A percentile compares a stretch with the other conserved stretches of the same genome.
Evolutionary conservation across 2,329 filamentous ascomycete genomes (phyloP).

Genomic region (Gliomastix tumulicola): DNA sequence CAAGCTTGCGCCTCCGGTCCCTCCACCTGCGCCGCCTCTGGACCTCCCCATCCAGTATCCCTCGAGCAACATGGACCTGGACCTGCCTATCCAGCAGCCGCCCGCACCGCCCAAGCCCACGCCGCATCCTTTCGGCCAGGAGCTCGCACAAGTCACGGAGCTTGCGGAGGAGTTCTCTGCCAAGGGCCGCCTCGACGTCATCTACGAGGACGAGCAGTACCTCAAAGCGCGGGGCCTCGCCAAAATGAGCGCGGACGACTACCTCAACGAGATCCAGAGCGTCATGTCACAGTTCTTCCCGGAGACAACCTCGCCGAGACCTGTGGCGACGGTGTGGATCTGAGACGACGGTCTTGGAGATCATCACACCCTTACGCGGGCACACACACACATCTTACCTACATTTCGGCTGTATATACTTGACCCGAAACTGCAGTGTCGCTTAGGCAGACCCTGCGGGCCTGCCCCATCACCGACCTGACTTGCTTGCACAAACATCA

Average conservation of each 20-base stretch:
- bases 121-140: slow-evolving; percentile 76
- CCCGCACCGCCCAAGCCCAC: slow-evolving; percentile 17
- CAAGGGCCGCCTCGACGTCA: slow-evolving; percentile 48
- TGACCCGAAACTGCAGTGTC: too few relatives aligned
- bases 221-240: slow-evolving; percentile 63
- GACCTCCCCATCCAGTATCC: background rate
- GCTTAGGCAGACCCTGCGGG: too few relatives aligned
- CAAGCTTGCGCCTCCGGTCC: slow-evolving; percentile 20
- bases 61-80: background rate
- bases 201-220: slow-evolving; percentile 61
- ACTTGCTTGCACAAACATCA: too few relatives aligned
- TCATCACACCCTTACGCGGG: too few relatives aligned
- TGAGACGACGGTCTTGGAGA: too few relatives aligned
- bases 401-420: too few relatives aligned
- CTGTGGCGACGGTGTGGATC: slow-evolving; percentile 3
- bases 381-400: too few relatives aligned
- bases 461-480: too few relatives aligned
- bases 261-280: slow-evolving; percentile 71
- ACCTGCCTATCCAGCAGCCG: slow-evolving; percentile 21
- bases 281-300: slow-evolving; percentile 57
- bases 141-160: slow-evolving; percentile 88
- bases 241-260: slow-evolving; percentile 74
- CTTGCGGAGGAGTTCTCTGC: slow-evolving; percentile 81
- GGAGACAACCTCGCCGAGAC: background rate
- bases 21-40: slow-evolving; percentile 21